A percentile compares a stretch with the other conserved stretches of the same genome.
Conservation (phyloP, 768 basidiomycete genomes). For the Crucibulum laeve region DNA sequence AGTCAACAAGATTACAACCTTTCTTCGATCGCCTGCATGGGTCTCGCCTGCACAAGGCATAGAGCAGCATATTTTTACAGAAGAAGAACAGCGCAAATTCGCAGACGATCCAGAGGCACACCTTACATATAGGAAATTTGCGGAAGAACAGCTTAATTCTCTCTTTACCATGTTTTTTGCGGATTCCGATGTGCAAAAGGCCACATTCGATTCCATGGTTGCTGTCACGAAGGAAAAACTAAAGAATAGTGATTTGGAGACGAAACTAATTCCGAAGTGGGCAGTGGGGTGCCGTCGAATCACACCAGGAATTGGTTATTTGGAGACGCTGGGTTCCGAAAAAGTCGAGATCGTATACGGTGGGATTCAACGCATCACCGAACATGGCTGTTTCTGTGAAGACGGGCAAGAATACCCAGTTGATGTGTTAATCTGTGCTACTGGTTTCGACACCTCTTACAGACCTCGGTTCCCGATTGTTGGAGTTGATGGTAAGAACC, state of each 20-base stretch:
- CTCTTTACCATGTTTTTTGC: conserved; percentile 22
- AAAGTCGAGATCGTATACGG: conserved; percentile 27
- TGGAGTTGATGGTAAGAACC: conserved; percentile 17
- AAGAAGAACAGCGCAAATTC: conserved; percentile 37
- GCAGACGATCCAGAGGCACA: conserved; percentile 31
- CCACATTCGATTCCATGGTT: conserved; percentile 17
- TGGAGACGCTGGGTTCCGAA: conserved; percentile 24
- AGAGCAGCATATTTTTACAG: conserved; percentile 26
- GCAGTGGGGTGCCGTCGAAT: conserved; percentile 28
- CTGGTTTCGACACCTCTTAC: conserved; percentile 30
- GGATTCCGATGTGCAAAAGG: conserved; percentile 28
- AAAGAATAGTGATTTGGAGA: conserved; percentile 34
- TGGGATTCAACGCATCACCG: conserved; percentile 21
- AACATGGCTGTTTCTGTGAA: conserved; percentile 19
- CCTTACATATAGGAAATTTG: conserved; percentile 33
- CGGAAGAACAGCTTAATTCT: conserved; percentile 36
- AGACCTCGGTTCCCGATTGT: conserved; percentile 28
- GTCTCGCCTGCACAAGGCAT: conserved; percentile 20
- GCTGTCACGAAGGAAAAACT: conserved; percentile 39
- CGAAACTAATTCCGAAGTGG: conserved; percentile 30
- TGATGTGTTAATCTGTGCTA: conserved; percentile 33
- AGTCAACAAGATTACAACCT: conserved; percentile 29
- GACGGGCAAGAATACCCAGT: conserved; percentile 25
- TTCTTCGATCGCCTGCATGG: conserved; percentile 28
- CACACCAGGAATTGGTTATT: conserved; percentile 28